Evolutionary conservation across 148 eudicot species (phyloP), one percentile per base, ranked within the genome.

Genomic region (Simmondsia chinensis): DNA sequence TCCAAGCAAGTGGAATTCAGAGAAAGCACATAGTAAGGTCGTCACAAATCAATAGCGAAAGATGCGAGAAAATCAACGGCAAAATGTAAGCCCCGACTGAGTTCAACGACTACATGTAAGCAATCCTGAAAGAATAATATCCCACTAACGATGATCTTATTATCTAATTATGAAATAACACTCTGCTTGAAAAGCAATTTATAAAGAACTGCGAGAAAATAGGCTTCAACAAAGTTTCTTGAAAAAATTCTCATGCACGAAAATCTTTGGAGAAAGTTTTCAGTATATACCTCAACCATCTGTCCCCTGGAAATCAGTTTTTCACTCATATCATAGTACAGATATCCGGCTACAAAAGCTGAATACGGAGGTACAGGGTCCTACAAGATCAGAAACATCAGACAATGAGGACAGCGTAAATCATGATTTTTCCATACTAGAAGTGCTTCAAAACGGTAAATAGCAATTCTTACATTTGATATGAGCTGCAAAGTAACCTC

Each of bases 251-350:
- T n/a, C n/a, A n/a, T n/a, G n/a, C n/a, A n/a, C n/a, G 20, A 33
- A 17, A 38, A 13, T 32, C 6, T 48, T 41, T 30, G 24, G 31
- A 39, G 7, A 47, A 22, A 24, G n/a, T 11, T n/a, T 4, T 2
- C 2, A 8, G 28, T 20, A 31, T 10, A 43, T 64, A 85, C 99
- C 99, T 91, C 88, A 56, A 69, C 40, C 41, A 79, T 56, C 47
- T 20, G 59, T 56, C 99, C 95, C 13, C 53, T 48, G 25, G 57
- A 51, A 50, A 68, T 51, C 44, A 79, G 70, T 63, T 83, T 63
- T 54, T 61, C 89, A 46, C 79, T 41, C 74, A 91, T 62, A 55
- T 85, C 95, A 62, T 82, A 56, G 51, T 63, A 85, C 45, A 85
- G 66, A 72, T 70, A 43, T 28, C 94, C 83, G 41, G 79, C 80